These are phyloP conservation scores for Entomortierella parvispora DNA, from an alignment of 192 early-diverging fungal species.

Conservation along the genomic window DNA sequence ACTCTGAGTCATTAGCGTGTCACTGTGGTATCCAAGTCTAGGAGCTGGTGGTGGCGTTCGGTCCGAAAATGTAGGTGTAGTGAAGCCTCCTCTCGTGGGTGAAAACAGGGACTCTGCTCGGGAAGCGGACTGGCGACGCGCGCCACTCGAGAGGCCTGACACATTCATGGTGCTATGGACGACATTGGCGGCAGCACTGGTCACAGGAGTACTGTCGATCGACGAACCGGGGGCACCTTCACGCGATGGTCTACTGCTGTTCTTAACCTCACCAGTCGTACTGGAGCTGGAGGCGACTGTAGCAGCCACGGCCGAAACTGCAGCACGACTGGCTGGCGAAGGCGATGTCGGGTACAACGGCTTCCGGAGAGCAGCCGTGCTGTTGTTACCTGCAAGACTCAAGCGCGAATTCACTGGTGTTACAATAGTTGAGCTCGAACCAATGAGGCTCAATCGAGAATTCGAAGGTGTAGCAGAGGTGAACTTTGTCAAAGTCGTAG, in stretches of 20 bases:
- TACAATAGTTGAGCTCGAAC: too few relatives aligned
- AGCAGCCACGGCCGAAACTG: constrained; percentile 14
- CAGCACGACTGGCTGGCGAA: constrained; percentile 13
- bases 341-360: constrained; percentile 17
- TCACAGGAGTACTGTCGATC: too few relatives aligned
- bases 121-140: background rate
- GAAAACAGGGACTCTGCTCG: constrained; percentile 7
- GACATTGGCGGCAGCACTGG: too few relatives aligned
- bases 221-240: background rate
- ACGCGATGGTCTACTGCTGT: background rate
- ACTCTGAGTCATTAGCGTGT: constrained; percentile 47
- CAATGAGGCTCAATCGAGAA: too few relatives aligned
- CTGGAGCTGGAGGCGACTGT: background rate
- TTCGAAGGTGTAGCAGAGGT: too few relatives aligned
- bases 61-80: constrained; percentile 16
- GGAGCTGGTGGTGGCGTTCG: constrained; percentile 41
- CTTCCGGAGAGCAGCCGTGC: background rate
- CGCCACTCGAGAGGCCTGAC: too few relatives aligned
- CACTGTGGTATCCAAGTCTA: constrained; percentile 36
- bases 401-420: background rate
- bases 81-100: constrained; percentile 14
- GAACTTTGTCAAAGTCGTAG: background rate
- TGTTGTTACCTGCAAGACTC: background rate
- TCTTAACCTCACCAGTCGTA: too few relatives aligned
- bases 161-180: too few relatives aligned